These are phyloP conservation scores for Thermothielavioides terrestris DNA, from an alignment of 495 filamentous ascomycete genomes.

Conservation along the genomic window DNA sequence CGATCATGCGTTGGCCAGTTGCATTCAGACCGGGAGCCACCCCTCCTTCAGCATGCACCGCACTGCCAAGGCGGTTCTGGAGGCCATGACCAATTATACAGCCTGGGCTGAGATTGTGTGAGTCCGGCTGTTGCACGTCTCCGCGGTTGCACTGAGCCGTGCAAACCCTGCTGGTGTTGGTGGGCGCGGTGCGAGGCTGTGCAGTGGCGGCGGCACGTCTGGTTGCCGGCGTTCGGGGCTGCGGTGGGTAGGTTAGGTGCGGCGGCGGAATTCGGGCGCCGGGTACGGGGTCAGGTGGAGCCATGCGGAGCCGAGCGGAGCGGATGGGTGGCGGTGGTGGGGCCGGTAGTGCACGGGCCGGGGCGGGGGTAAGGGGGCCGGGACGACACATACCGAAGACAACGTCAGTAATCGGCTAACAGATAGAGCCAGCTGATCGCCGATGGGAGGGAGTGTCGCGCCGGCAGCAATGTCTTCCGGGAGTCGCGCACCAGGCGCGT, in stretches of 20 bases:
- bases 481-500: conserved; percentile 26
- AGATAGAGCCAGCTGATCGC: conserved; percentile 28
- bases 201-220: conserved; percentile 11
- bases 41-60: too few relatives aligned
- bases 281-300: conserved; percentile 25
- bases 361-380: neutral
- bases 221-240: conserved; percentile 12
- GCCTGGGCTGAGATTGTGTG: too few relatives aligned
- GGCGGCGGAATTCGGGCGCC: conserved; percentile 1
- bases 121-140: conserved; percentile 50
- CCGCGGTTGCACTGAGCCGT: conserved; percentile 14
- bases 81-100: too few relatives aligned
- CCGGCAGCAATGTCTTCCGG: conserved; percentile 25
- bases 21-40: too few relatives aligned
- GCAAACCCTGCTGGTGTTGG: conserved; percentile 5
- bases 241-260: neutral
- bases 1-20: conserved; percentile 5
- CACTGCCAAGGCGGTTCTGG: too few relatives aligned
- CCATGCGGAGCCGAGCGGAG: conserved; percentile 16
- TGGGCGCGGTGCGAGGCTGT: conserved; percentile 13
- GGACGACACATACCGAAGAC: conserved; percentile 12
- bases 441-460: conserved; percentile 9
- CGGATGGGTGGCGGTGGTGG: conserved; percentile 6
- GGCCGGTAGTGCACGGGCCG: neutral
- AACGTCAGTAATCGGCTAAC: conserved; percentile 22